These are phyloP conservation scores for Torulaspora indica DNA, from an alignment of 805 yeast genomes.

Conservation along the genomic window DNA sequence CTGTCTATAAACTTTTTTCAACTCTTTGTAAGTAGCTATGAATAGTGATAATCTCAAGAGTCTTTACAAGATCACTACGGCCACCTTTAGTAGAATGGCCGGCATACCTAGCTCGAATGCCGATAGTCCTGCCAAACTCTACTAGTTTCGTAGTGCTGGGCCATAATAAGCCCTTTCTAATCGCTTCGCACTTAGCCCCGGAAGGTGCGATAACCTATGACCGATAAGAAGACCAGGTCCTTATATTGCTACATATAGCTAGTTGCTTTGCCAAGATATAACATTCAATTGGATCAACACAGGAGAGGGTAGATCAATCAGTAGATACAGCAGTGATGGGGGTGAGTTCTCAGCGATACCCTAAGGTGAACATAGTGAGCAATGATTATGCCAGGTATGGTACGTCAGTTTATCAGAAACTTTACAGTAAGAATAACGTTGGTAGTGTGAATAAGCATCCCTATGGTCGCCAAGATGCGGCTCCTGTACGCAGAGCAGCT, in stretches of 20 bases:
- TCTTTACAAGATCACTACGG: no score
- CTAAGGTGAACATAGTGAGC: slow-evolving; percentile 35
- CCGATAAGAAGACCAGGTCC: slow-evolving; percentile 1
- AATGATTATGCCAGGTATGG: slow-evolving; percentile 39
- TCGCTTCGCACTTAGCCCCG: slow-evolving; percentile 1
- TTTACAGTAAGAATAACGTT: slow-evolving; percentile 17
- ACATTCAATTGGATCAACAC: no score
- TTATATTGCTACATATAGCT: not conserved
- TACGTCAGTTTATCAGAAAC: slow-evolving; percentile 33
- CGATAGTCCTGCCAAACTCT: no score
- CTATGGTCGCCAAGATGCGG: not conserved
- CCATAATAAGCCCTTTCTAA: not conserved
- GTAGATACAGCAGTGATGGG: slow-evolving; percentile 1
- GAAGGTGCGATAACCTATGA: not conserved
- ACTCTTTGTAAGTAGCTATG: slow-evolving; percentile 7
- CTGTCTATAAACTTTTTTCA: slow-evolving; percentile 7
- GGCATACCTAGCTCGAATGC: not conserved
- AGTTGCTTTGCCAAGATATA: not conserved
- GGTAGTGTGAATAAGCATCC: slow-evolving; percentile 1
- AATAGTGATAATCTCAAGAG: not conserved
- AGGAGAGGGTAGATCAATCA: not conserved
- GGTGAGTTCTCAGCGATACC: slow-evolving; percentile 6
- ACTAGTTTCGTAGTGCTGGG: not conserved
- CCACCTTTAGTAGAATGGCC: no score
- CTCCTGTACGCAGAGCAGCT: not conserved